phyloP scores from a whole-genome alignment of 1,284 basidiomycete species.

The Puccinia coronata region DNA sequence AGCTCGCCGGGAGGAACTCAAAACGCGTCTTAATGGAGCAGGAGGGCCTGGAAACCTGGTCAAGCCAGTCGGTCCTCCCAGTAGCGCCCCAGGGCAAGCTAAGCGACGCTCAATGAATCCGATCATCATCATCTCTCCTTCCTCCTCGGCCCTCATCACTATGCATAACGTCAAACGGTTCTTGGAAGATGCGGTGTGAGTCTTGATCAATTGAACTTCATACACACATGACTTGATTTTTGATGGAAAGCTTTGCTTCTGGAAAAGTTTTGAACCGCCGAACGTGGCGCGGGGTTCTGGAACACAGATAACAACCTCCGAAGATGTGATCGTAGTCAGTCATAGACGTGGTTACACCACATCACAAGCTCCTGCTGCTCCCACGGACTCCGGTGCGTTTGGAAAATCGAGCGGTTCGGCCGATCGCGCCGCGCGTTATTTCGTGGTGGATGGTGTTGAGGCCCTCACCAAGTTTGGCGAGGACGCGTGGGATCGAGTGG shows the following conservation, averaged over 20 bases:
- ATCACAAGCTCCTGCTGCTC: neutral
- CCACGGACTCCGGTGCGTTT: conserved; percentile 61
- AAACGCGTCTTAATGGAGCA: conserved; percentile 61
- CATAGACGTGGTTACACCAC: neutral
- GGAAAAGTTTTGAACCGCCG: conserved; percentile 72
- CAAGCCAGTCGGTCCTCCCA: conserved; percentile 22
- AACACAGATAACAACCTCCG: conserved; percentile 64
- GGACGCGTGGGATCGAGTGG: conserved; percentile 91
- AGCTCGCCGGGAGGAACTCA: conserved; percentile 68
- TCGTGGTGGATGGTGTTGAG: conserved; percentile 88
- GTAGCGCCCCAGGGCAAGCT: conserved; percentile 26
- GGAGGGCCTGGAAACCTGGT: conserved; percentile 49
- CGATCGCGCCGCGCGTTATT: conserved; percentile 62
- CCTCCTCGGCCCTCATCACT: conserved; percentile 88
- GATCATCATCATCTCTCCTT: conserved; percentile 94
- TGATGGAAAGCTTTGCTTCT: neutral
- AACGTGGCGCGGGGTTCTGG: conserved; percentile 66
- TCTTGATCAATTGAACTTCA: conserved; percentile 51
- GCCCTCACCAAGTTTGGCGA: conserved; percentile 85
- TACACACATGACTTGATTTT: neutral
- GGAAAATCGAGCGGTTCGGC: conserved; percentile 63
- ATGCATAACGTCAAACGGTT: conserved; percentile 97
- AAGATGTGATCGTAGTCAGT: conserved; percentile 77
- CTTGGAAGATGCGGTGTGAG: conserved; percentile 81
- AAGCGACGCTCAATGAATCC: conserved; percentile 64